Conservation (phyloP, 2,329 filamentous ascomycete genomes). For the Botryotinia convoluta region DNA sequence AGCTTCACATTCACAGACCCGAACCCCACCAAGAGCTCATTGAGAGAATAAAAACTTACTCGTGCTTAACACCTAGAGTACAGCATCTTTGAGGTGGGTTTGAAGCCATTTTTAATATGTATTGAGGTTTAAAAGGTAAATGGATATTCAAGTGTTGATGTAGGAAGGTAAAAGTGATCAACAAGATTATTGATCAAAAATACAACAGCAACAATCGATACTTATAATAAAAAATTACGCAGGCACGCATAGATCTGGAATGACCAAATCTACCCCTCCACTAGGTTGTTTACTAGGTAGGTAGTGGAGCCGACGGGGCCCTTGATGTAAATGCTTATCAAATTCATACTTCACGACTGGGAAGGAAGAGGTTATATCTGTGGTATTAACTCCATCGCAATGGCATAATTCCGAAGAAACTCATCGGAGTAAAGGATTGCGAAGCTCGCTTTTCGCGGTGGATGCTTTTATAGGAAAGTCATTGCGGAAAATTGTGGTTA, state of each 20-base stretch:
- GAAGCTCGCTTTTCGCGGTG: background rate
- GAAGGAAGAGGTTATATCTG: background rate
- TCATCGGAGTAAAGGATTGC: background rate
- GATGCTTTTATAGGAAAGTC: background rate
- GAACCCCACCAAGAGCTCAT: constrained; percentile 1
- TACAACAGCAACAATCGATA: background rate
- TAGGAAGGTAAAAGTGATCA: background rate
- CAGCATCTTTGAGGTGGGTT: constrained; percentile 38
- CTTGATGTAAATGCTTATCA: background rate
- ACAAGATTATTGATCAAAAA: background rate
- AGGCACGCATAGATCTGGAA: background rate
- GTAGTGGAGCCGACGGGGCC: background rate
- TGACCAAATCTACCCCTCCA: constrained; percentile 4
- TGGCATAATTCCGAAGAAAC: background rate
- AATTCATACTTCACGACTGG: background rate
- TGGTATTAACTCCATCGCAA: background rate
- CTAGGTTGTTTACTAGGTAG: background rate
- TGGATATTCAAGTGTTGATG: background rate
- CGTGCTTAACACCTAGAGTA: constrained; percentile 38
- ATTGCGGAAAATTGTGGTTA: background rate
- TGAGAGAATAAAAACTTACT: constrained; percentile 28
- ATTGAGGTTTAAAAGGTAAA: background rate
- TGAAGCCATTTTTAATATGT: constrained; percentile 35
- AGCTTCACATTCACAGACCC: background rate
- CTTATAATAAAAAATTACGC: background rate